Conservation (phyloP, 768 basidiomycete species). For the Russula emetica region DNA sequence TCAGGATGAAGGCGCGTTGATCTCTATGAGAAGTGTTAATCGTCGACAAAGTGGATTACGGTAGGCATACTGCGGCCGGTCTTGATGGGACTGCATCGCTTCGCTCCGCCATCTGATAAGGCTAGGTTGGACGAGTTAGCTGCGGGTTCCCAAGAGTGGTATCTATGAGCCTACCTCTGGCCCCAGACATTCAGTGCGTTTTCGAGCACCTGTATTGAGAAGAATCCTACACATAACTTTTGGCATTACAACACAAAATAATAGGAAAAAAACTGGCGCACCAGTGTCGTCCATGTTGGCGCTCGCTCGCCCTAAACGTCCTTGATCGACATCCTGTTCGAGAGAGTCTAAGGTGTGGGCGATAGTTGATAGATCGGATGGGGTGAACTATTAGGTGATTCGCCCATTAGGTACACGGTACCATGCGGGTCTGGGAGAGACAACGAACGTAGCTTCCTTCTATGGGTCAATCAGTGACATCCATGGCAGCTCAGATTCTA, state of each 20-base stretch:
- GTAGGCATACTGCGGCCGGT: conserved; percentile 65
- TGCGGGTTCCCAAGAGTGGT: background rate
- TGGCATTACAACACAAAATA: background rate
- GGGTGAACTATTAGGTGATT: conserved; percentile 53
- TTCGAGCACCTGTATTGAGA: conserved; percentile 87
- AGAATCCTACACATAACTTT: conserved; percentile 57
- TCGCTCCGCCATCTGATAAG: conserved; percentile 83
- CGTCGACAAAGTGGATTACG: conserved; percentile 12
- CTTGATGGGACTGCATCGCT: conserved; percentile 71
- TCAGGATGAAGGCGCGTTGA: conserved; percentile 84
- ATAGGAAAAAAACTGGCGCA: conserved; percentile 28
- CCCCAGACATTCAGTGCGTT: conserved; percentile 82
- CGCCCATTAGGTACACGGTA: conserved; percentile 24
- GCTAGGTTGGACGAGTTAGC: conserved; percentile 37
- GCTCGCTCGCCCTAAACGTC: conserved; percentile 44
- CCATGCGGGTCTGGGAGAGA: conserved; percentile 1
- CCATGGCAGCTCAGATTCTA: conserved; percentile 7
- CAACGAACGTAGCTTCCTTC: conserved; percentile 48
- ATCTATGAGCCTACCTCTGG: conserved; percentile 49
- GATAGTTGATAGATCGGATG: conserved; percentile 73
- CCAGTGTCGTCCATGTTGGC: conserved; percentile 93
- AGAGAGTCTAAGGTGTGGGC: conserved; percentile 63
- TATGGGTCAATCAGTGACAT: conserved; percentile 29
- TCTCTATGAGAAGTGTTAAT: conserved; percentile 42
- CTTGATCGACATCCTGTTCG: conserved; percentile 56